A percentile compares a stretch with the other conserved stretches of the same genome.
Conservation (phyloP, 257 asterid genomes). For the Striga asiatica region DNA sequence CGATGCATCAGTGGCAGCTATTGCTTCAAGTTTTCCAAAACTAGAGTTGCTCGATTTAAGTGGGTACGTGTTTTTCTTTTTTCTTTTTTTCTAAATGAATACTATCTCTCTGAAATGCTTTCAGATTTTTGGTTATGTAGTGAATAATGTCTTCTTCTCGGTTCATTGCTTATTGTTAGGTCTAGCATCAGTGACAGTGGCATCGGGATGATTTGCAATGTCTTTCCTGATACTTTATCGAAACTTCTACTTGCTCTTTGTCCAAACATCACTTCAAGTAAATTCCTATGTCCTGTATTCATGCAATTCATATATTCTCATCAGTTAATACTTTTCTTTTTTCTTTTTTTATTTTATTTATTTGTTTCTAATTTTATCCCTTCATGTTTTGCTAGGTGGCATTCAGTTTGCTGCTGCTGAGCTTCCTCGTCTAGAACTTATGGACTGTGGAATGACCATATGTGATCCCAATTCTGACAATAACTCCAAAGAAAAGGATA, state of each 20-base stretch:
- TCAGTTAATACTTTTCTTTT: too few relatives aligned
- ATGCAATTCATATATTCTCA: too few relatives aligned
- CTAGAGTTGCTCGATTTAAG: constrained; percentile 93
- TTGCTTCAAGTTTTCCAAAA: constrained; percentile 65
- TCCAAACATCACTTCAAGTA: constrained; percentile 94
- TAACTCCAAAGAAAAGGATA: constrained; percentile 26
- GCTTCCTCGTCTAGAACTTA: constrained; percentile 63
- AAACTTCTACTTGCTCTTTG: constrained; percentile 87
- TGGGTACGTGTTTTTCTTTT: too few relatives aligned
- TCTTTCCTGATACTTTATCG: constrained; percentile 64
- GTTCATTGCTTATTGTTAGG: constrained; percentile 25
- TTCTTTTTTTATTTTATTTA: too few relatives aligned
- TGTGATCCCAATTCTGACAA: constrained; percentile 45
- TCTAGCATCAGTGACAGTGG: constrained; percentile 93
- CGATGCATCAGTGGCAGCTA: constrained; percentile 97
- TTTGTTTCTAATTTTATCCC: background rate
- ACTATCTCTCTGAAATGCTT: too few relatives aligned
- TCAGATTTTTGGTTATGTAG: too few relatives aligned
- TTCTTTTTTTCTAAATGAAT: too few relatives aligned
- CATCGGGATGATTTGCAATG: constrained; percentile 94
- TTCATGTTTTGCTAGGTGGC: constrained; percentile 48
- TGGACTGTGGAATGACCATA: constrained; percentile 96
- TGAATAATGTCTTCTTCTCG: constrained; percentile 2
- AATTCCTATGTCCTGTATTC: constrained; percentile 16
- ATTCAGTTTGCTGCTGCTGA: constrained; percentile 94